These are phyloP conservation scores for Grigorovia jiainica DNA, from an alignment of 805 yeast species.

Conservation along the genomic window DNA sequence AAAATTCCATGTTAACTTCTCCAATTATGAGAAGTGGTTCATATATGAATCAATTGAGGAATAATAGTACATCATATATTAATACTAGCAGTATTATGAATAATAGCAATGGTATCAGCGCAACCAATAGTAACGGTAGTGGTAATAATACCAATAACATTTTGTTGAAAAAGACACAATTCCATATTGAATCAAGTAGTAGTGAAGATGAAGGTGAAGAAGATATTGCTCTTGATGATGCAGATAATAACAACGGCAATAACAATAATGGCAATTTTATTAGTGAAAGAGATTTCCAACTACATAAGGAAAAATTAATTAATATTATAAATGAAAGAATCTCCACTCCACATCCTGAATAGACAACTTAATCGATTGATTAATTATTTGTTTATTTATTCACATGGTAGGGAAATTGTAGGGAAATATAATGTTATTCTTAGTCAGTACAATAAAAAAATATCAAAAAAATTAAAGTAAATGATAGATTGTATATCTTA, in stretches of 20 bases:
- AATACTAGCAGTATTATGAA: no score
- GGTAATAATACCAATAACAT: neutral
- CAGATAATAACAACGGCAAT: neutral
- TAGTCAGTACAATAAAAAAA: no score
- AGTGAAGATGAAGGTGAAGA: slow-evolving; percentile 24
- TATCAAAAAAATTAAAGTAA: no score
- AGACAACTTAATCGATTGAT: no score
- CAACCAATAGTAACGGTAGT: neutral
- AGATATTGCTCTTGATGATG: neutral
- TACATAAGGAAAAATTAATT: slow-evolving; percentile 20
- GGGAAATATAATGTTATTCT: no score
- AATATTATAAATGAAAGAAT: slow-evolving; percentile 17
- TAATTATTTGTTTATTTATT: no score
- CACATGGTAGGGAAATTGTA: no score
- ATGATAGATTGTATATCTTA: no score
- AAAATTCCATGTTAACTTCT: slow-evolving; percentile 12
- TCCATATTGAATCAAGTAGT: slow-evolving; percentile 23
- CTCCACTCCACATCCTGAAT: no score
- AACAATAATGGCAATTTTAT: neutral
- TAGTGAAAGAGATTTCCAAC: no score
- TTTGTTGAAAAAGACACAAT: slow-evolving; percentile 7
- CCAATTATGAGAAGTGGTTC: slow-evolving; percentile 6
- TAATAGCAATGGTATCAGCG: no score
- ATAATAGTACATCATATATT: no score
- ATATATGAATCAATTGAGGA: neutral